Evolutionary conservation across 441 rosid genomes (phyloP), one percentile per base, ranked within the genome.

Genomic region (Jatropha multifida): DNA sequence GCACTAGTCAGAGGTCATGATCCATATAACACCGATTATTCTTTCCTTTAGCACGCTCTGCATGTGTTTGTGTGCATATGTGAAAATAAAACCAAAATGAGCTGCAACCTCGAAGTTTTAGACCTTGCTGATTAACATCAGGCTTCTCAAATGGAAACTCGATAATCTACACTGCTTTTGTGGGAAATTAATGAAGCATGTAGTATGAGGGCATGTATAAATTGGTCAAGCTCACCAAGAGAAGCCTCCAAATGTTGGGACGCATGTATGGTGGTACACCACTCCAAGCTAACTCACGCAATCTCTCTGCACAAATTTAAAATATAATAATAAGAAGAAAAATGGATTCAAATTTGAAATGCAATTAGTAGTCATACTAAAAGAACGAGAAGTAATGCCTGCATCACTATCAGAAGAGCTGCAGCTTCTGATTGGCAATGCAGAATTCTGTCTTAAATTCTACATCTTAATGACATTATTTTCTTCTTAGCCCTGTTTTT

Each of bases 251-350:
- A 67, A 91, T 86, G 26, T 81, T 86, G 46, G 99, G 97, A 14
- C 99, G 93, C 98, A 96, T 96, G 74, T 94, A 90, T 66, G 95
- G 89, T 69, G 99, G 97, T 51, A 96, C 80, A 82, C 99, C 99
- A 86, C 94, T 96, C 99, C 99, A 96, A 49, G 98, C 93, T 74
- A 96, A 78, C 81, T 92, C 98, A 3, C 97, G 97, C 84, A 96
- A 81, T 80, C 85, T 91, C 66, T 96, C 99, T 96, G 87, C 83
- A 84, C 10, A 81, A 60, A 65, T 76, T 23, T 37, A 27, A 55
- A 26, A 46, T 26, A 65, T 41, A 14, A 14, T 58, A n/a, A 59
- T 51, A 32, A 32, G 32, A 32, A 32, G 12, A 55, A 62, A 17
- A 17, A 66, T 60, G 61, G 48, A 49, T 54, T 42, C 58, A 72